Percentiles rank a stretch among this genome's conserved stretches.
phyloP scores from a whole-genome alignment of 129 eudicot genomes.

The Centrapalus pauciflorus region DNA sequence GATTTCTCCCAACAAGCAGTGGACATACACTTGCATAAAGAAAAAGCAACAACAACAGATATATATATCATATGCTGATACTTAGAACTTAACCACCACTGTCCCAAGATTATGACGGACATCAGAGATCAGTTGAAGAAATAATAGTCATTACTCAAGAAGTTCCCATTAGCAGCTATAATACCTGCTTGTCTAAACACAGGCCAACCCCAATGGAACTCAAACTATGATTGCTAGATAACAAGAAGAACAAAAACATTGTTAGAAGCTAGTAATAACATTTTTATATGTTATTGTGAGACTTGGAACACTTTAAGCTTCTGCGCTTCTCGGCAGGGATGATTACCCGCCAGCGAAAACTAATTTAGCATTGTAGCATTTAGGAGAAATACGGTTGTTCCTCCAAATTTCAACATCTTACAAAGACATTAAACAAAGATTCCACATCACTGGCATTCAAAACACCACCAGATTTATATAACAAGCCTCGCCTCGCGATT shows the following conservation, averaged over 20 bases:
- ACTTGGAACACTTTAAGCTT: neutral
- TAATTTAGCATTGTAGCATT: neutral
- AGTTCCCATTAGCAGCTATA: neutral
- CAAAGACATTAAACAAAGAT: slow-evolving; percentile 1
- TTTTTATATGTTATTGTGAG: neutral
- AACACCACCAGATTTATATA: neutral
- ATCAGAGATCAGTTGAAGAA: neutral
- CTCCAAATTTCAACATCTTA: slow-evolving; percentile 9
- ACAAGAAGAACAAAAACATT: slow-evolving; percentile 11
- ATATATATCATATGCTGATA: neutral
- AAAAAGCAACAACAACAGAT: slow-evolving; percentile 2
- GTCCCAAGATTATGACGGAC: neutral
- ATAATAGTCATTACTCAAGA: slow-evolving; percentile 7
- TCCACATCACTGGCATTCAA: slow-evolving; percentile 4
- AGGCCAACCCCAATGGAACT: neutral
- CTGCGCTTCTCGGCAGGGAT: neutral
- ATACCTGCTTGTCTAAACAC: neutral
- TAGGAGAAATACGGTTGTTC: neutral
- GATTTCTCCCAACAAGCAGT: too few species aligned
- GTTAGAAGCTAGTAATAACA: neutral
- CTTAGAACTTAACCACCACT: neutral
- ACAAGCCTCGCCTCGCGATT: neutral
- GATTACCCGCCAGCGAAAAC: neutral
- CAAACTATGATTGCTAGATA: neutral
- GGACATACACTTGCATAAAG: neutral